Conservation (phyloP, 106 monocot genomes). For the Apostasia shenzhenica region DNA sequence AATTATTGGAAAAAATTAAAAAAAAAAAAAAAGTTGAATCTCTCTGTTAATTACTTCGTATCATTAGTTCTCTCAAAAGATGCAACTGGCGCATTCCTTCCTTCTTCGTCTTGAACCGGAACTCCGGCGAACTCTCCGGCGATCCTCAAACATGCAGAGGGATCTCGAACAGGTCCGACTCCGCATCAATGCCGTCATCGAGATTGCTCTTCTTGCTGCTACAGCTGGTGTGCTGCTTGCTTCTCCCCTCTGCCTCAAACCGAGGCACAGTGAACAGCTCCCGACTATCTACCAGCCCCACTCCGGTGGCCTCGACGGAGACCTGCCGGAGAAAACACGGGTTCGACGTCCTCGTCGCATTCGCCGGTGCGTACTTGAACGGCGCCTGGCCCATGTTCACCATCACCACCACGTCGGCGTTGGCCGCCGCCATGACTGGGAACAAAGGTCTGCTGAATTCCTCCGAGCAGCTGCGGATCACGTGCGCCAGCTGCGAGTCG, state of each 20-base stretch:
- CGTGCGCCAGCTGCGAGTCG: slow-evolving; percentile 49
- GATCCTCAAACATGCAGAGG: slow-evolving; percentile 26
- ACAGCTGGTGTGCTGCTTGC: slow-evolving; percentile 3
- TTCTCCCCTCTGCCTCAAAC: slow-evolving; percentile 8
- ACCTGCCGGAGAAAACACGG: slow-evolving; percentile 34
- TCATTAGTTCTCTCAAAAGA: not conserved
- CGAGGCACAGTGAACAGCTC: slow-evolving; percentile 70
- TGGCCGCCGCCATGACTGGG: slow-evolving; percentile 47
- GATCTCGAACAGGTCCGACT: slow-evolving; percentile 88
- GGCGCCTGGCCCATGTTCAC: slow-evolving; percentile 68
- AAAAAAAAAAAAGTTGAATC: not conserved
- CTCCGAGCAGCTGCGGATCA: slow-evolving; percentile 59
- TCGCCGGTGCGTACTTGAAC: slow-evolving; percentile 67
- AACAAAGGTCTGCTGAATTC: slow-evolving; percentile 50
- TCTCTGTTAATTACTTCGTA: not conserved
- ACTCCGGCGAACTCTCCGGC: not conserved
- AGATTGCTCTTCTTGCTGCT: slow-evolving; percentile 17
- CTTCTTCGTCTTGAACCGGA: not conserved
- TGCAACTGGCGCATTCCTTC: not conserved
- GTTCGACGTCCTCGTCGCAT: slow-evolving; percentile 36
- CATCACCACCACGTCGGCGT: slow-evolving; percentile 40
- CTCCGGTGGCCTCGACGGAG: not conserved
- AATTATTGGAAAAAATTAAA: not conserved
- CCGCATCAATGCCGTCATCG: slow-evolving; percentile 28
- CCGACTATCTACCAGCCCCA: slow-evolving; percentile 37